phyloP scores from a whole-genome alignment of 2,329 filamentous ascomycete genomes.

The Didymella lethalis region DNA sequence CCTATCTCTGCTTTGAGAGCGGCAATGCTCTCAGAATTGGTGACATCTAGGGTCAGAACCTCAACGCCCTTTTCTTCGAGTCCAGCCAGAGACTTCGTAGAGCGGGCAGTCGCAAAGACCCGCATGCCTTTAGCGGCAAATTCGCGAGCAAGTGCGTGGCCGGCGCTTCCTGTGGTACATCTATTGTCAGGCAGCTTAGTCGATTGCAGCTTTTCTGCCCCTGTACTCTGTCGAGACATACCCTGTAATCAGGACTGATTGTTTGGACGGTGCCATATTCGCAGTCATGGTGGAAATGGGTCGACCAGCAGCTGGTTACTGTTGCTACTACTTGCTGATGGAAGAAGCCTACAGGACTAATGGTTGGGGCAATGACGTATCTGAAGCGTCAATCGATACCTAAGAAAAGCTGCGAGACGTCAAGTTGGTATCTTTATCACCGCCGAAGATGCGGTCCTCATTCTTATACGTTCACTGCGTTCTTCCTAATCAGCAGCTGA shows the following conservation, averaged over 20 bases:
- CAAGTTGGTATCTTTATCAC: too few relatives aligned
- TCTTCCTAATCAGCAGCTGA: too few relatives aligned
- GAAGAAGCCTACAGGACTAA: too few relatives aligned
- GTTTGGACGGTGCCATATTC: neutral
- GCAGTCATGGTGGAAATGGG: too few relatives aligned
- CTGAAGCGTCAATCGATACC: too few relatives aligned
- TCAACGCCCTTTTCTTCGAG: neutral
- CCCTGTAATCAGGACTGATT: neutral
- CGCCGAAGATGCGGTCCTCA: too few relatives aligned
- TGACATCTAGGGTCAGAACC: neutral
- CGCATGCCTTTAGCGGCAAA: constrained; percentile 54
- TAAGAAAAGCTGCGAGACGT: too few relatives aligned
- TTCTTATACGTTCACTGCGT: too few relatives aligned
- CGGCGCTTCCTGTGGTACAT: constrained; percentile 57
- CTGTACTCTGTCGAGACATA: neutral
- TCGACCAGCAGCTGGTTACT: too few relatives aligned
- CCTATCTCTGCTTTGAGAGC: neutral
- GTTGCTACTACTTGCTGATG: too few relatives aligned
- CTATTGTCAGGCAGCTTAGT: neutral
- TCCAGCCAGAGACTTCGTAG: neutral
- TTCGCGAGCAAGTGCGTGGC: constrained; percentile 62
- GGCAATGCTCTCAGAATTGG: neutral
- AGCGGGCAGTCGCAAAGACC: constrained; percentile 30
- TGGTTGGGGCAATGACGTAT: too few relatives aligned
- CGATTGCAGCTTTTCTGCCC: neutral